Evolutionary conservation across 1,284 basidiomycete genomes (phyloP).

Genomic region (Apiotrichum montevideense): DNA sequence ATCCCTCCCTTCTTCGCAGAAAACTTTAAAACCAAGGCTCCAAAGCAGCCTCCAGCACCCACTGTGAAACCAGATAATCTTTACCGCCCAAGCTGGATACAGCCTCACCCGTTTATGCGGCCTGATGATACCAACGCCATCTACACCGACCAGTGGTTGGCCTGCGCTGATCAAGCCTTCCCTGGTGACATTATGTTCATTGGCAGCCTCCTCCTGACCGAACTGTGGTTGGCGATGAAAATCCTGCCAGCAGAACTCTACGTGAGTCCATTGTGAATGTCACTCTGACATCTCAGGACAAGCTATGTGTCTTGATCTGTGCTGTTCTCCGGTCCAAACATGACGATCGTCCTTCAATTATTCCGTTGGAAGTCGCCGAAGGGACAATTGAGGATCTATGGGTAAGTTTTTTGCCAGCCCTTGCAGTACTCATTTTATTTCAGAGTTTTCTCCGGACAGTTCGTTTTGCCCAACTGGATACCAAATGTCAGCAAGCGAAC

Average conservation of each 20-base stretch:
- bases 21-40: too few relatives aligned
- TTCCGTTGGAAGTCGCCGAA: background rate
- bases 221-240: conserved; percentile 1
- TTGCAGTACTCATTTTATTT: too few relatives aligned
- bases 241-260: background rate
- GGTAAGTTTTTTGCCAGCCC: background rate
- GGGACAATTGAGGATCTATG: background rate
- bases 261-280: background rate
- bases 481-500: background rate
- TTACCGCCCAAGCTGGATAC: background rate
- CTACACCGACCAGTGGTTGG: background rate
- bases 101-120: conserved; percentile 5
- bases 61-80: background rate
- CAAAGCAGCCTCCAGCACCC: too few relatives aligned
- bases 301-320: background rate
- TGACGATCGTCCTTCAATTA: too few relatives aligned
- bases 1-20: too few relatives aligned
- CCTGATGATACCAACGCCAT: background rate
- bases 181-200: conserved; percentile 4
- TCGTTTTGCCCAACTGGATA: background rate
- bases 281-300: background rate
- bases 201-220: conserved; percentile 5
- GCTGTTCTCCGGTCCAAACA: background rate
- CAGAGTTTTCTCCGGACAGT: background rate
- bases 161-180: background rate